These are phyloP conservation scores for Erodium maritimum DNA, from an alignment of 345 rosid genomes.

Conservation along the genomic window DNA sequence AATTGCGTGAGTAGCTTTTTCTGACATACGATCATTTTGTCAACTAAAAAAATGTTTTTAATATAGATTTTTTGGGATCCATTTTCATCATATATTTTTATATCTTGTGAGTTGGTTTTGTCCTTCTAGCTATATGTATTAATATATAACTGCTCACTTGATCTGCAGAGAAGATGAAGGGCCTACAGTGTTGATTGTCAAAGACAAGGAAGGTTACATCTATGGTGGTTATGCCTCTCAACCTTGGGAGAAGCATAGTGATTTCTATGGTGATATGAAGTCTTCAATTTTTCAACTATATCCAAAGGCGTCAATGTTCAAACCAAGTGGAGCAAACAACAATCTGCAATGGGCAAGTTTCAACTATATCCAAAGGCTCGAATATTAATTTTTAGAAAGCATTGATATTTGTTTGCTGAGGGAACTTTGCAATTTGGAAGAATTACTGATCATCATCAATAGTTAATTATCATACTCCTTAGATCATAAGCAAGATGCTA, in stretches of 20 bases:
- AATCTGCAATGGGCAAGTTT: conserved; percentile 78
- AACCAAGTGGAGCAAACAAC: conserved; percentile 77
- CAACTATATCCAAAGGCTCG: too few relatives aligned
- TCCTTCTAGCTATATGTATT: background rate
- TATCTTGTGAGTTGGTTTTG: background rate
- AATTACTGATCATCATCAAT: too few relatives aligned
- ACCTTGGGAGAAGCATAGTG: conserved; percentile 72
- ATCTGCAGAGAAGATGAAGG: conserved; percentile 57
- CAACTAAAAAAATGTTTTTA: background rate
- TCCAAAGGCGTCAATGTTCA: conserved; percentile 56
- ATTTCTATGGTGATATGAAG: conserved; percentile 93
- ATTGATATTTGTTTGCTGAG: too few relatives aligned
- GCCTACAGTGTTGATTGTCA: conserved; percentile 52
- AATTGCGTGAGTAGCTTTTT: conserved; percentile 43
- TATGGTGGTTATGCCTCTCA: conserved; percentile 92
- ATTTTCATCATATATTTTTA: background rate
- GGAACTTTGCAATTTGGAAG: too few relatives aligned
- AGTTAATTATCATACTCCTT: too few relatives aligned
- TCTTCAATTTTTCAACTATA: conserved; percentile 74
- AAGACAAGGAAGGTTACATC: conserved; percentile 67
- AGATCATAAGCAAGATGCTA: too few relatives aligned
- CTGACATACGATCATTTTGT: background rate
- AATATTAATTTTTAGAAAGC: too few relatives aligned
- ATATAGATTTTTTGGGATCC: background rate
- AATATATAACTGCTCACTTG: conserved; percentile 14